Evolutionary conservation across 805 yeast species (phyloP).

Genomic region (Ogataea nitratoaversa): DNA sequence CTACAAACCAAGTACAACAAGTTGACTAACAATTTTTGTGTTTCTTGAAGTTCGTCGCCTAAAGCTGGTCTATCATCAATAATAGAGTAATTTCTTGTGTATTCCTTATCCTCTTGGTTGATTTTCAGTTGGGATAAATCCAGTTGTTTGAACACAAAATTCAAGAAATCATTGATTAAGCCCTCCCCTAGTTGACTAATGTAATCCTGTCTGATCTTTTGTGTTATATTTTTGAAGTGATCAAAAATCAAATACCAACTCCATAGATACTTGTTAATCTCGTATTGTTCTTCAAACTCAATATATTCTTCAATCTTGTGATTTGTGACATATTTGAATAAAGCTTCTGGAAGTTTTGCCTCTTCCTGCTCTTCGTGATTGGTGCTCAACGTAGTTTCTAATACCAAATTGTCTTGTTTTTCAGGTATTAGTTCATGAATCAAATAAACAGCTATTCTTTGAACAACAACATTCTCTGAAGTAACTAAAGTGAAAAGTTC

Average conservation of each 20-base stretch:
- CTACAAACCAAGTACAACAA: constrained; percentile 47
- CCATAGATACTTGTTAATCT: constrained; percentile 49
- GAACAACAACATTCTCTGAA: constrained; percentile 31
- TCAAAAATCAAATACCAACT: constrained; percentile 62
- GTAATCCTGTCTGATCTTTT: constrained; percentile 57
- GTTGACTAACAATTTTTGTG: constrained; percentile 41
- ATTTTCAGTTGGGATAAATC: constrained; percentile 30
- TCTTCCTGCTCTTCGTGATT: constrained; percentile 31
- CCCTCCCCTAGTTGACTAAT: constrained; percentile 53
- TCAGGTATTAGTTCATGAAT: constrained; percentile 38
- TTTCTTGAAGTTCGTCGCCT: constrained; percentile 29
- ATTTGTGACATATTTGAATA: constrained; percentile 34
- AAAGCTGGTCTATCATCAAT: constrained; percentile 8
- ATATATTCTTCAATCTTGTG: constrained; percentile 33
- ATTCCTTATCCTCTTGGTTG: constrained; percentile 19
- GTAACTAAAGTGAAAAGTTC: constrained; percentile 33
- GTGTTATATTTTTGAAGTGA: constrained; percentile 62
- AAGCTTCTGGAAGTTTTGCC: constrained; percentile 36
- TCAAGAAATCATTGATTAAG: constrained; percentile 46
- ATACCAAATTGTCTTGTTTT: constrained; percentile 54
- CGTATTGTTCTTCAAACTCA: constrained; percentile 34
- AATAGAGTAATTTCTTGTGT: constrained; percentile 24
- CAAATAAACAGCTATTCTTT: constrained; percentile 40
- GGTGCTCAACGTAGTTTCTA: constrained; percentile 55
- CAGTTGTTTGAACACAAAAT: constrained; percentile 51